Evolutionary conservation across 192 early-diverging fungal species (phyloP).

Genomic region (Dissophora ornata): DNA sequence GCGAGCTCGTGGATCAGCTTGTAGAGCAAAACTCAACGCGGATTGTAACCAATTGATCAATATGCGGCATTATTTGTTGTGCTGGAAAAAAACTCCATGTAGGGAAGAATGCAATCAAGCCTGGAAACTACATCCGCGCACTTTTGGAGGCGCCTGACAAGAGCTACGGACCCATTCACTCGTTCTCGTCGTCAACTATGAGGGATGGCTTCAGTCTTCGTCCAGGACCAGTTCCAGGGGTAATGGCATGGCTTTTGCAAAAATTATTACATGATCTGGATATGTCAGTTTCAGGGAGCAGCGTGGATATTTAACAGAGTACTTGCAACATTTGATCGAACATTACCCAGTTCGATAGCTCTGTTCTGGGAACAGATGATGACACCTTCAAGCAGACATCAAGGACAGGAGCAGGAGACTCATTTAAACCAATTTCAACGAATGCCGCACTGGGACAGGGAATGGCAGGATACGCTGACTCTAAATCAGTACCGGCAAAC

Average conservation of each 20-base stretch:
- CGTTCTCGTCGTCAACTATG: slow-evolving; percentile 38
- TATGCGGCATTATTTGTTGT: too few relatives aligned
- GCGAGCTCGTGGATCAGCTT: background rate
- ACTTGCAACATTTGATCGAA: too few relatives aligned
- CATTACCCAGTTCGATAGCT: slow-evolving; percentile 30
- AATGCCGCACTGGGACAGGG: slow-evolving; percentile 9
- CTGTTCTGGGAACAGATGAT: slow-evolving; percentile 47
- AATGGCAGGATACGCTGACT: slow-evolving; percentile 11
- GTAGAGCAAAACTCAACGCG: too few relatives aligned
- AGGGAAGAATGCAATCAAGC: slow-evolving; percentile 49
- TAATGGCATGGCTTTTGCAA: slow-evolving; percentile 18
- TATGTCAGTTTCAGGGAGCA: too few relatives aligned
- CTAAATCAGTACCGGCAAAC: background rate
- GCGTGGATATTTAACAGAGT: background rate
- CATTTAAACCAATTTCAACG: slow-evolving; percentile 6
- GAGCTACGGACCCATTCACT: slow-evolving; percentile 40
- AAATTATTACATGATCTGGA: too few relatives aligned
- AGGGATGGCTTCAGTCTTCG: slow-evolving; percentile 47
- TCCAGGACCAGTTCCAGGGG: slow-evolving; percentile 47
- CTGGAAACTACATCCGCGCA: slow-evolving; percentile 49
- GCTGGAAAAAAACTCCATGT: background rate
- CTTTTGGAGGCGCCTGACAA: slow-evolving; percentile 50
- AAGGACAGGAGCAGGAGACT: slow-evolving; percentile 12
- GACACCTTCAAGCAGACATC: slow-evolving; percentile 14
- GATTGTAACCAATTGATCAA: too few relatives aligned